Evolutionary conservation across 176 grass and related monocot species (phyloP).

Genomic region (Sorghum bicolor): DNA sequence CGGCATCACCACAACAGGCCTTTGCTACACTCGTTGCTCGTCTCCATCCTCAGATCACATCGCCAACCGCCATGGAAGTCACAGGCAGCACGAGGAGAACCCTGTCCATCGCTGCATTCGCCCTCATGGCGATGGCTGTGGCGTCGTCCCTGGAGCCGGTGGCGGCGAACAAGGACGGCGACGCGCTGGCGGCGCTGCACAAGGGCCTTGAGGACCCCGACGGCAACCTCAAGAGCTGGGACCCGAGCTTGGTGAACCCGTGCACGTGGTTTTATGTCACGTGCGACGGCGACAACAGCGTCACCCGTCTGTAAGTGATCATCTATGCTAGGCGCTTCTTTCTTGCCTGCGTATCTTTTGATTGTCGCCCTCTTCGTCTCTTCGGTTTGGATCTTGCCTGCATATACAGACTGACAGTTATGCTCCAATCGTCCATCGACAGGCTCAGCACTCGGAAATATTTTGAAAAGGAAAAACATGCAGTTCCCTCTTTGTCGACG

Average conservation of each 20-base stretch:
- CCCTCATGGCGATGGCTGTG: not conserved
- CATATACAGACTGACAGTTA: too few species aligned
- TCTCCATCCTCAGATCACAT: not conserved
- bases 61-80: not conserved
- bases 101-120: not conserved
- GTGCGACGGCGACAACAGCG: constrained; percentile 45
- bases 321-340: not conserved
- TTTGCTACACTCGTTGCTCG: not conserved
- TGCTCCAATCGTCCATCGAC: too few species aligned
- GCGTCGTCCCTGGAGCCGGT: constrained; percentile 5
- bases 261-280: constrained; percentile 66
- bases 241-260: constrained; percentile 55
- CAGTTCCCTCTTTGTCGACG: too few species aligned
- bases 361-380: too few species aligned
- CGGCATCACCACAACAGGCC: not conserved
- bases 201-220: constrained; percentile 45
- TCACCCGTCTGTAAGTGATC: constrained; percentile 51
- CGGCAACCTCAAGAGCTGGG: constrained; percentile 51
- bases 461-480: too few species aligned
- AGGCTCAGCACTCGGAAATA: too few species aligned
- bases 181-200: constrained; percentile 40
- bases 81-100: not conserved
- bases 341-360: not conserved
- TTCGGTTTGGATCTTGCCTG: not conserved
- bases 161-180: constrained; percentile 29